Percentiles rank a stretch among this genome's conserved stretches.
These are phyloP conservation scores for Oryza longistaminata DNA, from an alignment of 176 grass and related monocot genomes.

Conservation along the genomic window DNA sequence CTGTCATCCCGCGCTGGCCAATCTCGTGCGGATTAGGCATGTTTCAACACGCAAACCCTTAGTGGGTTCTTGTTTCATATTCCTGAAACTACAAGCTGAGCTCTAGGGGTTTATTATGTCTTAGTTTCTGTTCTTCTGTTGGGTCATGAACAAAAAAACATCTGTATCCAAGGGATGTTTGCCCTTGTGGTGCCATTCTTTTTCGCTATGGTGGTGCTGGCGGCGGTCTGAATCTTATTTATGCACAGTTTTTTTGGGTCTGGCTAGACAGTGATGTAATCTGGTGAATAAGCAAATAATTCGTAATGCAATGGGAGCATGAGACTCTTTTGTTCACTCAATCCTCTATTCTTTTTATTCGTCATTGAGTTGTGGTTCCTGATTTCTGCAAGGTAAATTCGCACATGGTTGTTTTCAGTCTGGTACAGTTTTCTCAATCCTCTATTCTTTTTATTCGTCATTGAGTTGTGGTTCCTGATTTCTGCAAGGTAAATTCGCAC, in stretches of 20 bases:
- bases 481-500: not conserved
- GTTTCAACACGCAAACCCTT: not conserved
- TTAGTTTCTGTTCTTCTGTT: slow-evolving; percentile 44
- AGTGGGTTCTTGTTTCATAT: slow-evolving; percentile 41
- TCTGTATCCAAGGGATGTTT: slow-evolving; percentile 10
- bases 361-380: too few species aligned
- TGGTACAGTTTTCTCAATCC: too few species aligned
- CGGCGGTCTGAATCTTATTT: slow-evolving; percentile 32
- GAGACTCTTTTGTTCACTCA: not conserved
- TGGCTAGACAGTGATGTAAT: slow-evolving; percentile 37
- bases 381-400: too few species aligned
- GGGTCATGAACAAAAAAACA: slow-evolving; percentile 5
- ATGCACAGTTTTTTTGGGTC: slow-evolving; percentile 32
- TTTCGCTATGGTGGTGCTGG: slow-evolving; percentile 16
- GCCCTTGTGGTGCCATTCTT: slow-evolving; percentile 46
- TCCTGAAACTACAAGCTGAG: slow-evolving; percentile 33
- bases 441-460: not conserved
- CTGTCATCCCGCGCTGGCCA: slow-evolving; percentile 62
- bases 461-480: not conserved
- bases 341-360: too few species aligned
- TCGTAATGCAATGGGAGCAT: slow-evolving; percentile 32
- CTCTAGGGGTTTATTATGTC: slow-evolving; percentile 43
- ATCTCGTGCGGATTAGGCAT: slow-evolving; percentile 46
- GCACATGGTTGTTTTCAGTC: too few species aligned
- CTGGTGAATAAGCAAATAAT: slow-evolving; percentile 53